These are phyloP conservation scores for Aspergillus phoenicis DNA, from an alignment of 2,329 filamentous ascomycete genomes.

Conservation along the genomic window DNA sequence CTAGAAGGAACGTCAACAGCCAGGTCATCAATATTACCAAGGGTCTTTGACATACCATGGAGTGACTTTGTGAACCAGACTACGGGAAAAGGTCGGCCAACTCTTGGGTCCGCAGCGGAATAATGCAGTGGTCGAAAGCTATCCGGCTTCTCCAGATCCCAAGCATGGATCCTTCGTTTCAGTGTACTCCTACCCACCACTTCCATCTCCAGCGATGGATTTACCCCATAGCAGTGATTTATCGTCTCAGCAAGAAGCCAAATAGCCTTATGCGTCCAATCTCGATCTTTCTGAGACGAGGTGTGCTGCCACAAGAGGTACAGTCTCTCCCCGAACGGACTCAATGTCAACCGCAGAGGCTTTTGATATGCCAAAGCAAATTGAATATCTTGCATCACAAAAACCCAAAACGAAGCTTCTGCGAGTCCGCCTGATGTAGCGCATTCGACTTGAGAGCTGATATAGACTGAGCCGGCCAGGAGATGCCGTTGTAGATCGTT, in stretches of 20 bases:
- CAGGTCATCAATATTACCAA: not conserved
- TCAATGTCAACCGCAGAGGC: constrained; percentile 34
- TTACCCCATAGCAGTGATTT: constrained; percentile 35
- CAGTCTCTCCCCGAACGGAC: constrained; percentile 35
- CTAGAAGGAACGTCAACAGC: constrained; percentile 17
- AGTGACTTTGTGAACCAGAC: constrained; percentile 37
- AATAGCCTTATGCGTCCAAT: constrained; percentile 38
- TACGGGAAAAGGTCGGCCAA: constrained; percentile 36
- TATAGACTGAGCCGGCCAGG: constrained; percentile 39
- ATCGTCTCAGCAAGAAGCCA: constrained; percentile 39
- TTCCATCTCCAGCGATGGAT: constrained; percentile 22
- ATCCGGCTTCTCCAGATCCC: constrained; percentile 33
- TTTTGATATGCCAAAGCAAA: constrained; percentile 37
- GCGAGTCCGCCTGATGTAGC: constrained; percentile 36
- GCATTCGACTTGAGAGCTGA: constrained; percentile 38
- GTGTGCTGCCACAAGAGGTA: constrained; percentile 31
- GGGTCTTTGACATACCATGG: constrained; percentile 29
- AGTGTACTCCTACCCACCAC: constrained; percentile 23
- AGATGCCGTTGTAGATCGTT: constrained; percentile 39
- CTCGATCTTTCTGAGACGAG: constrained; percentile 30
- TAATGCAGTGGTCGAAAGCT: constrained; percentile 35
- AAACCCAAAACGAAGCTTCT: constrained; percentile 40
- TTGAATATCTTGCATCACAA: constrained; percentile 41
- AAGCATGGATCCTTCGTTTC: constrained; percentile 29
- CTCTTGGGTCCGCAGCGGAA: constrained; percentile 28